These are phyloP conservation scores for Botryotinia convoluta DNA, from an alignment of 2,329 filamentous ascomycete species.

Conservation along the genomic window DNA sequence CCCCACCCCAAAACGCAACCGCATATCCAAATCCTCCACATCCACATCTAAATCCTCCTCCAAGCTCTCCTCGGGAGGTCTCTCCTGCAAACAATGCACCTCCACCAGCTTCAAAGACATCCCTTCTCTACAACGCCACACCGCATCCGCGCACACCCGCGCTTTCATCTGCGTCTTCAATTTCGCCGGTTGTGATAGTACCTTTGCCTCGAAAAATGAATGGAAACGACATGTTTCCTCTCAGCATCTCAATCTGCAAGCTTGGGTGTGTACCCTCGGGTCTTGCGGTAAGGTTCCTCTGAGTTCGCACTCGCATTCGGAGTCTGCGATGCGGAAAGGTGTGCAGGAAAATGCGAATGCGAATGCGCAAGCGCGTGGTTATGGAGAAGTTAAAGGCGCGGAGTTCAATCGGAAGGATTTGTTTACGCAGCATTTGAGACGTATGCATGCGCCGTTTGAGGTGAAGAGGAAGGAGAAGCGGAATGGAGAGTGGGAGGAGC, in stretches of 20 bases:
- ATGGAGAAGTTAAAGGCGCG: constrained; percentile 25
- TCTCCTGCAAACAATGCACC: constrained; percentile 29
- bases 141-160: constrained; percentile 49
- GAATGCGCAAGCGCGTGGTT: background rate
- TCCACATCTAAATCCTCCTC: constrained; percentile 1
- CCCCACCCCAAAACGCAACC: constrained; percentile 24
- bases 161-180: constrained; percentile 76
- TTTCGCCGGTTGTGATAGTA: constrained; percentile 70
- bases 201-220: constrained; percentile 83
- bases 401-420: constrained; percentile 87
- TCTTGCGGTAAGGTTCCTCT: constrained; percentile 33
- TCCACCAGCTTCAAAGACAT: constrained; percentile 47
- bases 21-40: constrained; percentile 22
- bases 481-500: constrained; percentile 48
- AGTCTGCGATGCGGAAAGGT: background rate
- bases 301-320: constrained; percentile 15
- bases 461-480: constrained; percentile 42
- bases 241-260: constrained; percentile 72
- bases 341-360: constrained; percentile 12
- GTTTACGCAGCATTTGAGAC: constrained; percentile 81
- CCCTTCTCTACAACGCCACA: constrained; percentile 48
- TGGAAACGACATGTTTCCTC: constrained; percentile 88
- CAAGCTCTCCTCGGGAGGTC: background rate
- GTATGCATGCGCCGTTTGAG: constrained; percentile 69
- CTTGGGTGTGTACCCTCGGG: constrained; percentile 64